Evolutionary conservation across 805 yeast genomes (phyloP), one percentile per base, ranked within the genome.

Genomic region (Candida hungchunana): DNA sequence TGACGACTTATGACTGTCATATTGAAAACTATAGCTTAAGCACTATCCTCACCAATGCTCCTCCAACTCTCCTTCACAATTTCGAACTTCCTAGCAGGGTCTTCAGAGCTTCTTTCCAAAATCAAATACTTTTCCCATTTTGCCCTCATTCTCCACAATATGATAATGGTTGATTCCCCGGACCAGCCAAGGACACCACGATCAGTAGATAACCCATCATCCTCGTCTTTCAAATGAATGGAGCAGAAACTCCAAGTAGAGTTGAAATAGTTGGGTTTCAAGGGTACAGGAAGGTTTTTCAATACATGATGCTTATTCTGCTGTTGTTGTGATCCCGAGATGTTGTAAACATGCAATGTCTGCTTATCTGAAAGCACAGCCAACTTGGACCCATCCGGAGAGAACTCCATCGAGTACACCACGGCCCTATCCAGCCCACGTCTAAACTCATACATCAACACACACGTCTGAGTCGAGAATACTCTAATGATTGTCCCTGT

Each of bases 221-320:
- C 62, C 7, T 52, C 47, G 24, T 52, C 56, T 22, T 51, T 55
- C 27, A 75, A 56, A 48, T 84, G 81, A 12, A 76, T 67, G 0
- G 90, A 82, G 34, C 86, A 85, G 62, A 82, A 85, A 26, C 93
- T 80, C 96, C 96, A 89, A 12, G 83, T 81, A 2, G 90, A 80
- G 34, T 81, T 76, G 59, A 89, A 83, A 55, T 88, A 88, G 31
- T 71, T 68, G 16, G 88, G 84, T 39, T 78, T 72, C 33, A 86
- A 67, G 2, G 73, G 47, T 16, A 53, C 52, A 10, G 88, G 86
- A 8, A 82, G 44, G 31, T 66, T 73, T 34, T 75, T 73, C 33
- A 89, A 64, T 16, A 84, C 50, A 56, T 87, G 96, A 15, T 77
- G 73, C 40, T 84, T 68, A 50, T 79, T 76, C 35, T 53, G 48